phyloP scores from a whole-genome alignment of 345 rosid genomes.

The Brassica carinata region DNA sequence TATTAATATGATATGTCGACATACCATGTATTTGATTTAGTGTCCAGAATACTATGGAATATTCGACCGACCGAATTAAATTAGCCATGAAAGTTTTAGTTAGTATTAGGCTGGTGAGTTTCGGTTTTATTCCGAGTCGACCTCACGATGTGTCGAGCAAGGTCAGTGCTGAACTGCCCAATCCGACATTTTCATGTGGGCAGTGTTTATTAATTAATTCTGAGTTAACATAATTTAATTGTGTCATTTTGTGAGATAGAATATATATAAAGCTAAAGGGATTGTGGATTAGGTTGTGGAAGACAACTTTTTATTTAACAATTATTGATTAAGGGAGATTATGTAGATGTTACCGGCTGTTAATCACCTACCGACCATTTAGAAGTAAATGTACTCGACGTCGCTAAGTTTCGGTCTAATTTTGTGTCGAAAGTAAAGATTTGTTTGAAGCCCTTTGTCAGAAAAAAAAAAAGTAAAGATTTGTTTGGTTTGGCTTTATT shows the following conservation, averaged over 20 bases:
- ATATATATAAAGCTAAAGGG: not conserved
- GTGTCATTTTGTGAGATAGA: not conserved
- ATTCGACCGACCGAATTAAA: constrained; percentile 1
- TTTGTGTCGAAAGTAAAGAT: not conserved
- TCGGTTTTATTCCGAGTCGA: not conserved
- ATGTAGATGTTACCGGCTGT: constrained; percentile 1
- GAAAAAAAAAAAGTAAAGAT: not conserved
- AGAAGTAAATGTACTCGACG: not conserved
- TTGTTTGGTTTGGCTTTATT: not conserved
- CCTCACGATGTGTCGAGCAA: not conserved
- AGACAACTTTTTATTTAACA: constrained; percentile 10
- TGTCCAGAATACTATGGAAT: not conserved
- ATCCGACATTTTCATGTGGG: constrained; percentile 22
- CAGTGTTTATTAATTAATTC: not conserved
- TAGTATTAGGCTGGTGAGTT: constrained; percentile 1
- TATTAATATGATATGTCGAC: not conserved
- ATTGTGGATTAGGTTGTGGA: constrained; percentile 30
- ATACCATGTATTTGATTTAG: not conserved
- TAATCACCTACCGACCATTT: constrained; percentile 23
- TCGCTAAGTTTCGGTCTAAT: not conserved
- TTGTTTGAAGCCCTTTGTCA: not conserved
- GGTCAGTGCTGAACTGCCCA: not conserved
- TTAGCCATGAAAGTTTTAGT: not conserved
- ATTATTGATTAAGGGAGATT: constrained; percentile 18
- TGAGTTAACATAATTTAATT: not conserved